Percentiles rank a stretch among this genome's conserved stretches.
phyloP scores from a whole-genome alignment of 768 basidiomycete species.

The Podaxis sp. region DNA sequence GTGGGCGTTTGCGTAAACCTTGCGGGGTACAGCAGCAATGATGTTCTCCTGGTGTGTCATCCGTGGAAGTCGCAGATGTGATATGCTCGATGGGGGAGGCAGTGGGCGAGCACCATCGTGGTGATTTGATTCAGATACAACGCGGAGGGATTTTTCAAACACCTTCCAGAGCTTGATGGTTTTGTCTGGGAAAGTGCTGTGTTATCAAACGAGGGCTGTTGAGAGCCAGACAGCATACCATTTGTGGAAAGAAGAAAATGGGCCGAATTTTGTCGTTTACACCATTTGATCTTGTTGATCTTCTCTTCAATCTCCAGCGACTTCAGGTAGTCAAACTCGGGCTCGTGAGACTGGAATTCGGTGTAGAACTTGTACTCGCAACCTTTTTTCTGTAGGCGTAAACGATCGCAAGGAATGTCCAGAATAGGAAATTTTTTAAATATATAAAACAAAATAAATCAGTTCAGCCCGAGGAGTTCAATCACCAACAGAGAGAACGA shows the following conservation, averaged over 20 bases:
- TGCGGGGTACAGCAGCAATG: slow-evolving; percentile 96
- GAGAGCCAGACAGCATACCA: slow-evolving; percentile 49
- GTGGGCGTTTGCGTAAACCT: slow-evolving; percentile 98
- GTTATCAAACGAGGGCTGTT: slow-evolving; percentile 11
- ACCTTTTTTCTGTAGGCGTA: slow-evolving; percentile 81
- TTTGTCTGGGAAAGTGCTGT: slow-evolving; percentile 66
- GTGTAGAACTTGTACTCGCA: slow-evolving; percentile 99
- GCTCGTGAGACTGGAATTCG: slow-evolving; percentile 99
- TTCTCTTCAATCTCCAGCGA: slow-evolving; percentile 99
- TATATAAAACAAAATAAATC: background rate
- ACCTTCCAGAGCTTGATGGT: slow-evolving; percentile 99
- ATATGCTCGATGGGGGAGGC: slow-evolving; percentile 54
- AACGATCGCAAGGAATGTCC: slow-evolving; percentile 15
- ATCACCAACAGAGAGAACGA: slow-evolving; percentile 19
- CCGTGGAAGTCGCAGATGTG: slow-evolving; percentile 81
- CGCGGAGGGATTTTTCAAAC: slow-evolving; percentile 95
- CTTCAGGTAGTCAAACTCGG: slow-evolving; percentile 99
- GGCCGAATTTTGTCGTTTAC: slow-evolving; percentile 94
- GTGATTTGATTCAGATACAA: slow-evolving; percentile 96
- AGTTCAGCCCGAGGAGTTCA: background rate
- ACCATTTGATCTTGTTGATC: slow-evolving; percentile 99
- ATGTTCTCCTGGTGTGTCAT: slow-evolving; percentile 96
- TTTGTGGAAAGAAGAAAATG: slow-evolving; percentile 98
- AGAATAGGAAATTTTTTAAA: slow-evolving; percentile 10
- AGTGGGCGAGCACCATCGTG: slow-evolving; percentile 73